phyloP scores from a whole-genome alignment of 352 stramenopile genomes.

The Globisporangium megalacanthum region DNA sequence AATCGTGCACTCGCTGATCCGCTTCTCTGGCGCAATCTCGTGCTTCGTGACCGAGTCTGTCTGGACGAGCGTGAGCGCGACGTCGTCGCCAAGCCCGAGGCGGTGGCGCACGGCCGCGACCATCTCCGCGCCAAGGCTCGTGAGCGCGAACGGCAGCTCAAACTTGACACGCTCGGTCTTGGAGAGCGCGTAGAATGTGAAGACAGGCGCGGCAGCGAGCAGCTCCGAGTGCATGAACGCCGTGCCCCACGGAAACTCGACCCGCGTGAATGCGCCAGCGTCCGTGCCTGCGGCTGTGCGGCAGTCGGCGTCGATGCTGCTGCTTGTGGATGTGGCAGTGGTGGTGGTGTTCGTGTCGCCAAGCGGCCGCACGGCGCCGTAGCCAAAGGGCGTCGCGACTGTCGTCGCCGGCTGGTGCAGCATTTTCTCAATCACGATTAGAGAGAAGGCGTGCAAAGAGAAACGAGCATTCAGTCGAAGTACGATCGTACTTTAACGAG shows the following conservation, averaged over 20 bases:
- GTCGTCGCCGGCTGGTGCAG: conserved; percentile 19
- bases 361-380: conserved; percentile 37
- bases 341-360: conserved; percentile 10
- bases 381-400: conserved; percentile 69
- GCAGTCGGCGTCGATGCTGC: background rate
- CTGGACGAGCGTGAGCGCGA: conserved; percentile 63
- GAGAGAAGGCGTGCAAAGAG: background rate
- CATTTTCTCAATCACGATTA: conserved; percentile 6
- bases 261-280: conserved; percentile 40
- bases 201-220: conserved; percentile 50
- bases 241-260: conserved; percentile 72
- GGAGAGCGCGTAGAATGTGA: conserved; percentile 74
- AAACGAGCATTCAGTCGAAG: background rate
- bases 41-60: conserved; percentile 71
- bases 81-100: conserved; percentile 41
- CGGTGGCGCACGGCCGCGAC: conserved; percentile 46
- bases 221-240: conserved; percentile 59
- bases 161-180: conserved; percentile 68
- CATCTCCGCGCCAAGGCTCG: conserved; percentile 43
- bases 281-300: conserved; percentile 6
- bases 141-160: conserved; percentile 50
- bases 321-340: conserved; percentile 2
- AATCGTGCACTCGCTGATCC: conserved; percentile 65
- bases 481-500: background rate
- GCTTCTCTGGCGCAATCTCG: conserved; percentile 49